Conservation (phyloP, 2,329 filamentous ascomycete species). For the Alternaria gaisen region DNA sequence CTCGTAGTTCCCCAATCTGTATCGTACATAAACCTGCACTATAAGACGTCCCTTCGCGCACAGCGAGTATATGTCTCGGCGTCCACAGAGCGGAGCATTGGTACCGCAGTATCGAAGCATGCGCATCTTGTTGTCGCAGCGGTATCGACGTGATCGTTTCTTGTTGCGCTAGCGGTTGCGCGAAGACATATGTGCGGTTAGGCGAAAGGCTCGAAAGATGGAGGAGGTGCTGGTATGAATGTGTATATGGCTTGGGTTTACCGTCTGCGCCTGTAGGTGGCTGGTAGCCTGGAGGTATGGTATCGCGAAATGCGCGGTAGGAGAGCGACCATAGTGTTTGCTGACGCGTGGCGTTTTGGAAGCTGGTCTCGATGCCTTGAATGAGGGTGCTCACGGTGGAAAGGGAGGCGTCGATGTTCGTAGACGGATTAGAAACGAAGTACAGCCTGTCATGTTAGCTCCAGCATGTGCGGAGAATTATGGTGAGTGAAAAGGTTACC, state of each 20-base stretch:
- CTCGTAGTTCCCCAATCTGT: conserved; percentile 40
- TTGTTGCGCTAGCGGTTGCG: conserved; percentile 27
- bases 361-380: conserved; percentile 39
- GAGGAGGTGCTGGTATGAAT: conserved; percentile 44
- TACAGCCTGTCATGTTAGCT: conserved; percentile 37
- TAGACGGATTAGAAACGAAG: conserved; percentile 41
- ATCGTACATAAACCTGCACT: conserved; percentile 35
- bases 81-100: conserved; percentile 41
- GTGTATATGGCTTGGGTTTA: conserved; percentile 24
- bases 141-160: conserved; percentile 38
- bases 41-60: conserved; percentile 35
- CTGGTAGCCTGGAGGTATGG: conserved; percentile 27
- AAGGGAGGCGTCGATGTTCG: conserved; percentile 35
- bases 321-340: conserved; percentile 39
- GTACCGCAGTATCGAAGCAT: conserved; percentile 27
- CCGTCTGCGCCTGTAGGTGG: conserved; percentile 21
- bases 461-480: background rate
- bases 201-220: conserved; percentile 34
- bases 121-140: conserved; percentile 31
- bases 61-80: conserved; percentile 31
- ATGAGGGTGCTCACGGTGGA: conserved; percentile 32
- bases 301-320: conserved; percentile 47
- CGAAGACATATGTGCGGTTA: conserved; percentile 34
- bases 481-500: conserved; percentile 12
- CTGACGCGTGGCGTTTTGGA: conserved; percentile 30